Evolutionary conservation across 305 asterid genomes (phyloP).

Genomic region (Fraxinus albicans): DNA sequence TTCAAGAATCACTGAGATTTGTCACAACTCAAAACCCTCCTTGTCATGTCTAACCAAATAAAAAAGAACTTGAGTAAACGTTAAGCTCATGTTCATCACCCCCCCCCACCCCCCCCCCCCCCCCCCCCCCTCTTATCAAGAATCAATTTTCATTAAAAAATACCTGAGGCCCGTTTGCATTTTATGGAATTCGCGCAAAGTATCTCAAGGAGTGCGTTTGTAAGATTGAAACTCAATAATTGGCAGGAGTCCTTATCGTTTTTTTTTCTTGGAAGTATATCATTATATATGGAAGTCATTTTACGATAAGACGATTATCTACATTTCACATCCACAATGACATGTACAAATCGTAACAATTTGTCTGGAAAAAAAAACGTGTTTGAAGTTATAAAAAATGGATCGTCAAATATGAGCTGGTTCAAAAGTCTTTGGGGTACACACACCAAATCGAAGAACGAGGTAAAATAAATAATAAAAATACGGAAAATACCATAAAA

Average conservation of each 20-base stretch:
- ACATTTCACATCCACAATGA: not conserved
- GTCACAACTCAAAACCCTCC: not conserved
- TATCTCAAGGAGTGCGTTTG: too few relatives aligned
- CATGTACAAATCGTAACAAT: not conserved
- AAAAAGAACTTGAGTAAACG: too few relatives aligned
- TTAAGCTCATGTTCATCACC: too few relatives aligned
- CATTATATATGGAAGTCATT: not conserved
- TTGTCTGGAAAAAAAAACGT: too few relatives aligned
- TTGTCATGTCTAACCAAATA: not conserved
- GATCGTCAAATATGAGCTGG: not conserved
- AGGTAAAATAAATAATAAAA: not conserved
- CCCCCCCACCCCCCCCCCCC: too few relatives aligned
- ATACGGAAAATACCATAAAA: not conserved
- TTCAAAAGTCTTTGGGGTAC: not conserved
- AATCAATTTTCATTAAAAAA: too few relatives aligned
- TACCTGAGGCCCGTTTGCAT: too few relatives aligned
- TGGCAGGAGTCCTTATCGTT: too few relatives aligned
- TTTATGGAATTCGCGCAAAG: too few relatives aligned
- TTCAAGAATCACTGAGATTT: slow-evolving; percentile 5
- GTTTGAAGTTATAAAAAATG: not conserved
- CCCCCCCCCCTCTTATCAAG: too few relatives aligned
- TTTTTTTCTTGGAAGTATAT: not conserved
- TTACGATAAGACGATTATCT: not conserved
- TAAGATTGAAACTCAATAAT: too few relatives aligned
- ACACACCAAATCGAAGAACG: not conserved